These are phyloP conservation scores for Sanghuangporus weigelae DNA, from an alignment of 1,284 basidiomycete genomes.

Conservation along the genomic window DNA sequence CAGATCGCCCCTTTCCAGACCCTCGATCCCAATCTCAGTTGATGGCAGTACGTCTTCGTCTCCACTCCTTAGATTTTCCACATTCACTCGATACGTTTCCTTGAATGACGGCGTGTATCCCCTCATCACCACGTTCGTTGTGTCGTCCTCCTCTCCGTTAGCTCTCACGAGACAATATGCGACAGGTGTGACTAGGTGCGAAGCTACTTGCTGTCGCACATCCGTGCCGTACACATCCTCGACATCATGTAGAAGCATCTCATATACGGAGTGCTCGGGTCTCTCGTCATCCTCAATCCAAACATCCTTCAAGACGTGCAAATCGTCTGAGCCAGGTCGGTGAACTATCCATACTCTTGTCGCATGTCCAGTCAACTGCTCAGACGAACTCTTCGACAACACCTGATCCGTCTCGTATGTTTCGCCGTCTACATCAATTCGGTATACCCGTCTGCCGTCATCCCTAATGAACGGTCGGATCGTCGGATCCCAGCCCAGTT, in stretches of 20 bases:
- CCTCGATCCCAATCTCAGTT: not conserved
- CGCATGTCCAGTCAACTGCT: not conserved
- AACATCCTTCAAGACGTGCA: not conserved
- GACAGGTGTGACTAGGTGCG: not conserved
- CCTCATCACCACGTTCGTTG: not conserved
- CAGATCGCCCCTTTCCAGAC: not conserved
- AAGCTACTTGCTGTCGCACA: not conserved
- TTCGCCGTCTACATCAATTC: not conserved
- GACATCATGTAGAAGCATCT: not conserved
- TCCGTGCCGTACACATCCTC: not conserved
- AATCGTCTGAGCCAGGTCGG: not conserved
- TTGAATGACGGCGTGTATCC: not conserved
- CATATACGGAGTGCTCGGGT: not conserved
- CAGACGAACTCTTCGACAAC: not conserved
- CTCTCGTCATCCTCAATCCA: not conserved
- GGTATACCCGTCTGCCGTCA: not conserved
- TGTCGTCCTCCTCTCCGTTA: not conserved
- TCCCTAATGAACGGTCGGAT: not conserved
- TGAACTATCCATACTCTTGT: not conserved
- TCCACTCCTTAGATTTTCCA: not conserved
- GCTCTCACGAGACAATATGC: not conserved
- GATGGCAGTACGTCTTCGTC: not conserved
- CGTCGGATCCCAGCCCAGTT: constrained; percentile 2
- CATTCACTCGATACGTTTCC: not conserved
- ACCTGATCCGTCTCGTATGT: not conserved